Percentiles rank a stretch among this genome's conserved stretches.
Conservation (phyloP, 2,329 filamentous ascomycete genomes). For the Venturia carpophila region DNA sequence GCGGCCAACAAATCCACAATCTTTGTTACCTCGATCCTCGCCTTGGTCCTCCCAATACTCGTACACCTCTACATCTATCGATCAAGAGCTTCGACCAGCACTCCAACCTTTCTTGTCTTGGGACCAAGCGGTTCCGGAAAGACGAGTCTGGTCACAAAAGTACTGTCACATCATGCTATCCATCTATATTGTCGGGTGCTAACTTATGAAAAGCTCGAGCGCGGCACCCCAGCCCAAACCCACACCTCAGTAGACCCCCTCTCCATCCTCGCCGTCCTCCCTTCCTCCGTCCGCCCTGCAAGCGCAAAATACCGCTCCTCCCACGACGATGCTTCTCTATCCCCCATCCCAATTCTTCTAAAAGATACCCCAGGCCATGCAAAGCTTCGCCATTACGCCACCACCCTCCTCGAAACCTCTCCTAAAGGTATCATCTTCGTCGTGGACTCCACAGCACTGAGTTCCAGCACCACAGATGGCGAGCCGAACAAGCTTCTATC, state of each 20-base stretch:
- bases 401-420: constrained; percentile 42
- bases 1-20: constrained; percentile 45
- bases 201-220: constrained; percentile 40
- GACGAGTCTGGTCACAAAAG: constrained; percentile 75
- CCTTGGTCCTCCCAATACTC: constrained; percentile 65
- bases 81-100: constrained; percentile 54
- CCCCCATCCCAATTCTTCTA: constrained; percentile 63
- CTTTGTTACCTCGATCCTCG: constrained; percentile 59
- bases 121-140: constrained; percentile 82
- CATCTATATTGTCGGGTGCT: constrained; percentile 11
- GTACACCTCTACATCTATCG: constrained; percentile 69
- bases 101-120: constrained; percentile 71
- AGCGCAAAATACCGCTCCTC: constrained; percentile 58
- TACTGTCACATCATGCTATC: constrained; percentile 31
- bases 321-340: constrained; percentile 52
- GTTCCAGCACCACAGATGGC: constrained; percentile 28
- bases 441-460: constrained; percentile 62
- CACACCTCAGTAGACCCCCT: constrained; percentile 57
- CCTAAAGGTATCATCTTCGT: constrained; percentile 75
- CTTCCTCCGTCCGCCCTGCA: constrained; percentile 42
- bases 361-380: constrained; percentile 92
- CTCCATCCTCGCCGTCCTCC: constrained; percentile 49
- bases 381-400: constrained; percentile 70
- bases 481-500: constrained; percentile 46
- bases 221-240: constrained; percentile 46